Conservation (phyloP, 495 filamentous ascomycete species). For the Hyaloscypha bicolor region DNA sequence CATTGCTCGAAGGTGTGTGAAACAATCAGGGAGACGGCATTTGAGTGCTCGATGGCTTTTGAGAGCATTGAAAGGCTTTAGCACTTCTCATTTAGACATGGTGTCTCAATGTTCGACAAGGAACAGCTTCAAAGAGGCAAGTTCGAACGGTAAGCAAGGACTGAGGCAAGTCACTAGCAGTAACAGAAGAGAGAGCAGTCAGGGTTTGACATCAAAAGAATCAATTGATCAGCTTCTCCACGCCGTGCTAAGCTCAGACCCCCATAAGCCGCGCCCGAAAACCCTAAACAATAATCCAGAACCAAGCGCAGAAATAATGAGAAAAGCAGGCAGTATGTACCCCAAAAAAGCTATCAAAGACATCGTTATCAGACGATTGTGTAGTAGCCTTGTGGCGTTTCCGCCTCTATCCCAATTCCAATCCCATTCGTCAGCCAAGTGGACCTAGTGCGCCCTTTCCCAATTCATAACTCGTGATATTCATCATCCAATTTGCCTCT, state of each 20-base stretch:
- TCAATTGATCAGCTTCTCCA: not conserved
- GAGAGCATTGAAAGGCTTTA: too few relatives aligned
- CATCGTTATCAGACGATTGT: conserved; percentile 6
- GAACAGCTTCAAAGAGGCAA: too few relatives aligned
- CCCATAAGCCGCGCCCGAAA: not conserved
- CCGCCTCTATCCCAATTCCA: conserved; percentile 1
- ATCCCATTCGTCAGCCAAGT: not conserved
- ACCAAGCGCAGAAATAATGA: not conserved
- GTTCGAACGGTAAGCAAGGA: too few relatives aligned
- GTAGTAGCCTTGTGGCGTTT: conserved; percentile 44
- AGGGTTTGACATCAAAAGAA: not conserved
- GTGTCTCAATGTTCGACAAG: too few relatives aligned
- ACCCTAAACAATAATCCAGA: not conserved
- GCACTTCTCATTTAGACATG: too few relatives aligned
- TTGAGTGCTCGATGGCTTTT: too few relatives aligned
- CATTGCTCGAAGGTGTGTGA: too few relatives aligned
- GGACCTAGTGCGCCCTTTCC: not conserved
- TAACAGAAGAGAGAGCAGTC: not conserved
- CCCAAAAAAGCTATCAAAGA: not conserved
- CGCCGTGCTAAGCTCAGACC: not conserved
- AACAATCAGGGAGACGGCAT: too few relatives aligned
- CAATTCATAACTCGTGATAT: conserved; percentile 15
- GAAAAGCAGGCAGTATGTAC: not conserved
- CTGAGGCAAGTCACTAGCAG: not conserved
- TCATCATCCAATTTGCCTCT: not conserved